Base-by-base conservation (phyloP, 306 rosid species). In the Lathyrus oleraceus region DNA sequence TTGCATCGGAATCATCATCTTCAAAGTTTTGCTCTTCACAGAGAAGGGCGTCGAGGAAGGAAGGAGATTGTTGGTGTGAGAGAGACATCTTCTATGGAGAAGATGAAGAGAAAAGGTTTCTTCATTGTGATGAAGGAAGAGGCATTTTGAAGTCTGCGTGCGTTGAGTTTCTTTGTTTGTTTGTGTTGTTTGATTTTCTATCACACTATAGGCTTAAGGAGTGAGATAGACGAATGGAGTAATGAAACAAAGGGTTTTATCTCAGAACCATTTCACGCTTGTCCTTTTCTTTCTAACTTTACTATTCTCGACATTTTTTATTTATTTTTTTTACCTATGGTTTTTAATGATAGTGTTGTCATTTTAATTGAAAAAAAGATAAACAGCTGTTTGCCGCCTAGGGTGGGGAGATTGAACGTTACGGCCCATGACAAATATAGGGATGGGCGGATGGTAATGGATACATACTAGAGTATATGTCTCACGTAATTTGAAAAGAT, bases 41-140 rank as follows among this genome's bases (percentile, higher is more conserved):
- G 80, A 90, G 88, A 45, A 88, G 88, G 28, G 89, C 69, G 6
- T 88, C 92, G 13, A 88, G 61, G 51, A 79, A 52, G 13, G 76
- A 74, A 6, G 90, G 79, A 38, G 90, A 83, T 40, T 76, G 79
- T 4, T 15, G 68, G 3, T 2, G 77, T 38, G 38, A 1, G 10
- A 87, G 84, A 74, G 89, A 82, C 97, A 87, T 94, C 78, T 84
- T 84, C 81, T 80, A 19, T 67, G 15, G 59, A 68, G 93, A 89
- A 84, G 86, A 82, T 76, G 86, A 67, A 27, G 57, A 62, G 42
- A 39, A 67, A 59, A 64, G 2, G 54, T 20, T 71, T 67, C 70
- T 70, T 82, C 86, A 87, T 80, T 64, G 44, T 60, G 70, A 43
- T 17, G 9, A 40, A 25, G 39, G 36, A 44, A 72, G 61, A 56